A percentile compares a stretch with the other conserved stretches of the same genome.
These are phyloP conservation scores for Thuidium tamariscinum DNA, from an alignment of 225 moss, liverwort and hornwort species.

Conservation along the genomic window DNA sequence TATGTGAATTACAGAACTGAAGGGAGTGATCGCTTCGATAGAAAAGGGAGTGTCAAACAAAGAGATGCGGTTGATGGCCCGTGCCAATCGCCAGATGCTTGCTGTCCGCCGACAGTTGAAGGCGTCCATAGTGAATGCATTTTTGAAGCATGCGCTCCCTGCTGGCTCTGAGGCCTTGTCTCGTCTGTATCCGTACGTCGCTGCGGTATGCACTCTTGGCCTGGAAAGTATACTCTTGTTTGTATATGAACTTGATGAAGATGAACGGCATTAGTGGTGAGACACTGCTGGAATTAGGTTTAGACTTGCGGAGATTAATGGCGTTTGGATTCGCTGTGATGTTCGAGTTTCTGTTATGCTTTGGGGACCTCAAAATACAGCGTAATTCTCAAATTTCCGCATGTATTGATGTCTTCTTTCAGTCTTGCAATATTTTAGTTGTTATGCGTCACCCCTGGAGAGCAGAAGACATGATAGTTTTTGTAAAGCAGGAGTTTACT, in stretches of 20 bases:
- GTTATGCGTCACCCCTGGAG: background rate
- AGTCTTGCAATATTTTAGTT: background rate
- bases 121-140: conserved; percentile 43
- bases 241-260: background rate
- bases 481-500: background rate
- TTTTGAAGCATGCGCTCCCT: conserved; percentile 70
- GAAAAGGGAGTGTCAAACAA: conserved; percentile 91
- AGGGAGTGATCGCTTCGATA: conserved; percentile 65
- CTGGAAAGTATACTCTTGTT: background rate
- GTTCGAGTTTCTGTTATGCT: background rate
- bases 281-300: background rate
- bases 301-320: background rate
- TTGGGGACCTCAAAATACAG: background rate
- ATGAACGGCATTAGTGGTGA: background rate
- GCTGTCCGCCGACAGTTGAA: conserved; percentile 73
- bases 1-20: conserved; percentile 46
- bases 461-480: background rate
- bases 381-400: background rate
- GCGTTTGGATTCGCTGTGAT: background rate
- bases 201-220: conserved; percentile 19
- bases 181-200: conserved; percentile 43
- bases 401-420: background rate
- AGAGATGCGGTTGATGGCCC: conserved; percentile 97
- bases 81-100: conserved; percentile 82
- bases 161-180: conserved; percentile 66